phyloP scores from a whole-genome alignment of 2,329 filamentous ascomycete species.

The Xylaria sp. region DNA sequence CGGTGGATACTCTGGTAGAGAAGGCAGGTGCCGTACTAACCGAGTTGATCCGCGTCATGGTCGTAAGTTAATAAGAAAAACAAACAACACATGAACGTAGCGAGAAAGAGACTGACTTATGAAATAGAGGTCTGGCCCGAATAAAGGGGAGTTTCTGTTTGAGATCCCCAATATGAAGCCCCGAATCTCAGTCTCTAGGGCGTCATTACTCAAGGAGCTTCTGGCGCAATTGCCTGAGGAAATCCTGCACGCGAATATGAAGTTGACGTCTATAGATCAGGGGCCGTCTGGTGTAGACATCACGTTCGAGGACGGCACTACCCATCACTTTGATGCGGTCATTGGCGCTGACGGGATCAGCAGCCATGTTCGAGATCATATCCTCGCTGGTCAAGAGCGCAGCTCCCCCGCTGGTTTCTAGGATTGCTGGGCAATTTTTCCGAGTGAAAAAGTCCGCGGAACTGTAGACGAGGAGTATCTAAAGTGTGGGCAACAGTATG shows the following conservation, averaged over 20 bases:
- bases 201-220: slow-evolving; percentile 35
- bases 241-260: slow-evolving; percentile 36
- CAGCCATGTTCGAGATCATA: slow-evolving; percentile 32
- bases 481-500: slow-evolving; percentile 20
- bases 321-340: slow-evolving; percentile 8
- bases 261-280: slow-evolving; percentile 24
- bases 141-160: slow-evolving; percentile 24
- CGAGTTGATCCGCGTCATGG: slow-evolving; percentile 23
- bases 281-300: background rate
- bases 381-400: slow-evolving; percentile 20
- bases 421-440: slow-evolving; percentile 23
- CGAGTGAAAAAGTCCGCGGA: slow-evolving; percentile 11
- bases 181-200: slow-evolving; percentile 30
- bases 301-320: background rate
- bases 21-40: slow-evolving; percentile 34
- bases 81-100: background rate
- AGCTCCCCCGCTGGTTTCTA: slow-evolving; percentile 33
- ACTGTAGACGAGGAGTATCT: slow-evolving; percentile 13
- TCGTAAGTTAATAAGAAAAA: slow-evolving; percentile 27
- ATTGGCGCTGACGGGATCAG: slow-evolving; percentile 14
- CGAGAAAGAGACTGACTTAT: slow-evolving; percentile 7
- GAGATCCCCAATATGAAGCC: slow-evolving; percentile 24
- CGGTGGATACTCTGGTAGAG: slow-evolving; percentile 23
- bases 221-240: slow-evolving; percentile 29
- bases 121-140: slow-evolving; percentile 14